Conservation (phyloP, 108 stramenopile genomes). For the Cylindrotheca closterium region DNA sequence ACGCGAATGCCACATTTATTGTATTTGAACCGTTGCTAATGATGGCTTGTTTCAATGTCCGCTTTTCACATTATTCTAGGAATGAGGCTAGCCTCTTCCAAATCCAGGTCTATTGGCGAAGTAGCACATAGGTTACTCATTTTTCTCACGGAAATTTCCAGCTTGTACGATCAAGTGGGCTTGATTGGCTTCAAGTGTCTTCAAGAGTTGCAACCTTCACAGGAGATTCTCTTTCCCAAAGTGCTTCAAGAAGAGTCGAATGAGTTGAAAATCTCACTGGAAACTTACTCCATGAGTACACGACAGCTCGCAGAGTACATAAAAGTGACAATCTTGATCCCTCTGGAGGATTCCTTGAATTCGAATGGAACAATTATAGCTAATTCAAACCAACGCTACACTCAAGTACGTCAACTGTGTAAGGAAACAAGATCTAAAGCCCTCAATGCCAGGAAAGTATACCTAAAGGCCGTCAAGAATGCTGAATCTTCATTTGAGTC, state of each 20-base stretch:
- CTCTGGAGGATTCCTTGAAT: background rate
- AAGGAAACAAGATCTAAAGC: conserved; percentile 11
- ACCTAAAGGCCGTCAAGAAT: conserved; percentile 1
- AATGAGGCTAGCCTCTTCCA: conserved; percentile 18
- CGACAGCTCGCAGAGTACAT: background rate
- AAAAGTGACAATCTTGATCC: background rate
- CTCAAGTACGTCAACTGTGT: conserved; percentile 8
- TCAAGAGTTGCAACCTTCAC: conserved; percentile 10
- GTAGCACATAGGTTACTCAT: conserved; percentile 3
- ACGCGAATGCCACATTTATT: too few relatives aligned
- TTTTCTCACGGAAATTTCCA: conserved; percentile 20
- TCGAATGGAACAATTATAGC: background rate
- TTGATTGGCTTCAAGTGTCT: conserved; percentile 9
- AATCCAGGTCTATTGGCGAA: conserved; percentile 7
- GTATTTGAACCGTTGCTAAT: too few relatives aligned
- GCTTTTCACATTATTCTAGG: conserved; percentile 20
- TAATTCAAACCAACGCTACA: background rate
- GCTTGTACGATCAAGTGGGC: conserved; percentile 16
- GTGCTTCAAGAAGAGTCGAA: conserved; percentile 10
- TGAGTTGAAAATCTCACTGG: background rate
- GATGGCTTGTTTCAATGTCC: background rate
- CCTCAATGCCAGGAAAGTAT: conserved; percentile 6
- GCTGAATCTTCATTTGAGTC: conserved; percentile 14
- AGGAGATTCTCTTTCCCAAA: conserved; percentile 1
- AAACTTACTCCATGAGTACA: background rate